Evolutionary conservation across 768 basidiomycete species (phyloP), one percentile per base, ranked within the genome.

Genomic region (Polyporus arcularius): DNA sequence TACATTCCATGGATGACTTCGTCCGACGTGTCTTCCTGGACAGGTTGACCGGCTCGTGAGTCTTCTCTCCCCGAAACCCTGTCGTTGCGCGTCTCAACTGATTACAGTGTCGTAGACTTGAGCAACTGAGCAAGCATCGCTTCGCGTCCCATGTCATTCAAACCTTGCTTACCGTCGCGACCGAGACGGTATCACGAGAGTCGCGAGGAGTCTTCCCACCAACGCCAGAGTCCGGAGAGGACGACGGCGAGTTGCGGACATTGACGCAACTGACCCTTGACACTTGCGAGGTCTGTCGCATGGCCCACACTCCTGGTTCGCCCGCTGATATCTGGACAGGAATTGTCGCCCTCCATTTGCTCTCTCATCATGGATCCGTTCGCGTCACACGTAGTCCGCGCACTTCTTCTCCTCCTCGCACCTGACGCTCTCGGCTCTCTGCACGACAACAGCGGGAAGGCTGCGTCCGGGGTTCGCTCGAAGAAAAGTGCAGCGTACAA

Each of bases 71-170:
- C 1, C 21, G 54, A 26, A 12, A 12, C 26, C 15, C 7, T 57
- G 57, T 35, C 11, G 16, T 57, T 59, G 35, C 55, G 50, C 55
- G 49, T 58, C 55, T 57, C 32, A 53, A 53, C 39, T 47, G 40
- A 59, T 63, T 6, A 40, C 53, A 57, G 58, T 50, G 1, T 28
- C 40, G 15, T 60, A 89, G 92, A 7, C 90, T 86, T 63, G 85
- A 85, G 60, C 69, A 76, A 26, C 79, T 95, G 30, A 76, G 82
- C 31, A 85, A 81, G 68, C 90, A 98, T 69, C 84, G 95, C 31
- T 98, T 97, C 78, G 94, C 90, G 15, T 96, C 95, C 28, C 96
- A 98, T 84, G 96, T 97, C 7, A 90, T 90, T 67, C 94, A 98
- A 73, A 98, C 94, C 1, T 75, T 97, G 64, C 81, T 98, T 65